phyloP scores from a whole-genome alignment of 2,329 filamentous ascomycete genomes.

The Dothistroma pini region DNA sequence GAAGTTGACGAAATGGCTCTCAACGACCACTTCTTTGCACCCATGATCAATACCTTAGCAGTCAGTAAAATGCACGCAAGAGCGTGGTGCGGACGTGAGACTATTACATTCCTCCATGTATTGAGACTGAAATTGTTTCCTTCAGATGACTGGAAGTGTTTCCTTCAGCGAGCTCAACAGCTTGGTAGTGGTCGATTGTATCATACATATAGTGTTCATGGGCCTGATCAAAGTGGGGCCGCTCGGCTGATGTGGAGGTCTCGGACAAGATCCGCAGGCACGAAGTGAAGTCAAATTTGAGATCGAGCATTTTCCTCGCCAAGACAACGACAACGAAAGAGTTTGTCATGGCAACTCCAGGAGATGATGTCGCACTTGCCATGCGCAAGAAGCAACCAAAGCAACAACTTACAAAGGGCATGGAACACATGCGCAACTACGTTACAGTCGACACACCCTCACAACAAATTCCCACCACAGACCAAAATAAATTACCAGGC shows the following conservation, averaged over 20 bases:
- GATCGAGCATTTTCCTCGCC: slow-evolving; percentile 13
- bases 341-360: slow-evolving; percentile 20
- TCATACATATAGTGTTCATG: not conserved
- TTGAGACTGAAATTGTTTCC: no score
- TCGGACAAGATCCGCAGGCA: slow-evolving; percentile 8
- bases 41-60: no score
- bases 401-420: slow-evolving; percentile 49
- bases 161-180: no score
- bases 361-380: slow-evolving; percentile 12
- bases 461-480: slow-evolving; percentile 13
- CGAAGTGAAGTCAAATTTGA: slow-evolving; percentile 13
- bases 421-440: slow-evolving; percentile 51
- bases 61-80: no score
- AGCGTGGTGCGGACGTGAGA: no score
- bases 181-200: no score
- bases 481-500: slow-evolving; percentile 21
- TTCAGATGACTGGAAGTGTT: no score
- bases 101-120: no score
- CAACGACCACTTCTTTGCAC: no score
- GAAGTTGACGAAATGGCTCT: no score
- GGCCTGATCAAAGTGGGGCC: slow-evolving; percentile 4
- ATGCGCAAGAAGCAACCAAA: slow-evolving; percentile 30
- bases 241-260: not conserved
- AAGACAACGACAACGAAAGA: slow-evolving; percentile 19
- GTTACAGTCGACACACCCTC: slow-evolving; percentile 42